phyloP scores from a whole-genome alignment of 768 basidiomycete genomes.

The Phaeolepiota aurea region DNA sequence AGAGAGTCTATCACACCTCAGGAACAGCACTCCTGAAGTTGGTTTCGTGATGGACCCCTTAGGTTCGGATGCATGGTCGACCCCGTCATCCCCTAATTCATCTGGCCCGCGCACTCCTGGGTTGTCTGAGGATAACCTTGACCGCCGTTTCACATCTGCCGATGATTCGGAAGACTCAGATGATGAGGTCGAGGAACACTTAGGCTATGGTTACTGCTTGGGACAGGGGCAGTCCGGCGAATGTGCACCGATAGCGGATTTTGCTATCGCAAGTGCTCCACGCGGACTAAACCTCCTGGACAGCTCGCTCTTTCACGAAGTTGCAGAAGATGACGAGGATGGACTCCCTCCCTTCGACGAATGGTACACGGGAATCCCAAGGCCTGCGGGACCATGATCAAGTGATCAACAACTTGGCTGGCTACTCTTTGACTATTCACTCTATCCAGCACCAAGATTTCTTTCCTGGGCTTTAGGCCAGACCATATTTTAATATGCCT shows the following conservation, averaged over 20 bases:
- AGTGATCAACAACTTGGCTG: no score
- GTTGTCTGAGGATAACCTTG: conserved; percentile 10
- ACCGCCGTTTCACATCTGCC: conserved; percentile 7
- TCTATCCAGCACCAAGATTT: no score
- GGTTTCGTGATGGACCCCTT: no score
- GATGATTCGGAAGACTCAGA: conserved; percentile 11
- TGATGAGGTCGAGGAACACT: conserved; percentile 5
- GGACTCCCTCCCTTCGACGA: conserved; percentile 32
- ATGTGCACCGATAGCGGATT: neutral
- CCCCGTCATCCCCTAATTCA: conserved; percentile 9
- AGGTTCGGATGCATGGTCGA: no score
- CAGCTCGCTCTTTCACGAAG: conserved; percentile 1
- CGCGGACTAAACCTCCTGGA: neutral
- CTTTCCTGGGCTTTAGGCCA: no score
- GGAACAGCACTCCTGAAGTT: no score
- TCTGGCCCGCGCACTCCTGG: conserved; percentile 14
- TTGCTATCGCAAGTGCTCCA: neutral
- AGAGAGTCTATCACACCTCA: no score
- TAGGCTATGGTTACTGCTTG: no score
- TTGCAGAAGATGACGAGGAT: conserved; percentile 26
- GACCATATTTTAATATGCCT: no score
- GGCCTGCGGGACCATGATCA: no score
- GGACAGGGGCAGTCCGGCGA: no score
- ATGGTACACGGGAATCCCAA: conserved; percentile 25
- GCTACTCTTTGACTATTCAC: no score